Base-by-base conservation (phyloP, 2,329 filamentous ascomycete genomes). In the Colletotrichum tofieldiae region DNA sequence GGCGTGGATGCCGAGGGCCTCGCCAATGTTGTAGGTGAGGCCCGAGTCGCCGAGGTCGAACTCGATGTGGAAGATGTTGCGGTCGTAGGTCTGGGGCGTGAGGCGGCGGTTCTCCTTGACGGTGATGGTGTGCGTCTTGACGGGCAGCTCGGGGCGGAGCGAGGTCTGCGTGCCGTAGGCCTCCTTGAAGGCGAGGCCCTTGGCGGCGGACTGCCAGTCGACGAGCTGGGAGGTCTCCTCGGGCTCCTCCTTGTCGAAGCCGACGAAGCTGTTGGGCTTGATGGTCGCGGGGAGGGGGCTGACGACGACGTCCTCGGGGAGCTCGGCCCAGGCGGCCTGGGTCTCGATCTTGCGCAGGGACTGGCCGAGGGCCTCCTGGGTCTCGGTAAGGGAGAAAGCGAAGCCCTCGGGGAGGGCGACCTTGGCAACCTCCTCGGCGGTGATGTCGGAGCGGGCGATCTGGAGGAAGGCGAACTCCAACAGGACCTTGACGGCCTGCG, bases 1-100 rank as follows among this genome's bases (percentile, higher is more conserved):
- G 8, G 95, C 94, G 82, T 99, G 96, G 74, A 99, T 95, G 75
- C 96, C 96, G 23, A 99, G 92, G 58, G 96, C 96, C 85, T 99
- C 96, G 69, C 96, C 96, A 78, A 99, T 98, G 81, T 97, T 94
- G 85, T 99, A 99, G 52, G 91, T 98, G 75, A 99, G 91, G 49
- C 95, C 96, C 43, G 96, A 97, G 78, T 92, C 85, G 73, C 96
- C 96, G 32, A 99, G 90, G 80, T 98, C 96, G 79, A 99, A 99
- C 84, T 99, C 96, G 74, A 99, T 98, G 86, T 99, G 96, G 92
- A 99, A 99, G 83, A 99, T 98, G 88, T 99, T 98, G 77, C 96
- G 94, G 83, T 98, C 95, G 81, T 99, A 99, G 41, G 92, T 93
- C 32, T 84, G 78, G 3, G 96, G 96, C 0, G 96, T 99, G 67